These are phyloP conservation scores for Erythrophleum ivorense DNA, from an alignment of 331 rosid species.

Conservation along the genomic window DNA sequence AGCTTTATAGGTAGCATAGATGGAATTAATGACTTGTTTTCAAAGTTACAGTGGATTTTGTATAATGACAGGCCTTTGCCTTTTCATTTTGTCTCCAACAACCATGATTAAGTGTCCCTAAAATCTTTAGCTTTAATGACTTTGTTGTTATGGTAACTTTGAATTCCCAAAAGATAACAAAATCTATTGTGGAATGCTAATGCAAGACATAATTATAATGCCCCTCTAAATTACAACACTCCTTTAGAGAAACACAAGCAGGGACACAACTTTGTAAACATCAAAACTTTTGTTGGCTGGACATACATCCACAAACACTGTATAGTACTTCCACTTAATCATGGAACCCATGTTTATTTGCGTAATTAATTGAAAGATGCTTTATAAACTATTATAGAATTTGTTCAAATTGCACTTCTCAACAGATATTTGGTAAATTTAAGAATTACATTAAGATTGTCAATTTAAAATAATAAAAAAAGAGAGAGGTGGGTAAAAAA, in stretches of 20 bases:
- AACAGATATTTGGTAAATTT: too few relatives aligned
- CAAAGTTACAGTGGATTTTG: not conserved
- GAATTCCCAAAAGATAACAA: constrained; percentile 40
- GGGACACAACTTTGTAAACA: constrained; percentile 7
- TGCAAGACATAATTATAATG: constrained; percentile 35
- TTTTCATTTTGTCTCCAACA: constrained; percentile 21
- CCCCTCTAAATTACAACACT: constrained; percentile 24
- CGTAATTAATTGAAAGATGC: not conserved
- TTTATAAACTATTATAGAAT: too few relatives aligned
- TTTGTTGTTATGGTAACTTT: constrained; percentile 35
- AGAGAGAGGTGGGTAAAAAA: too few relatives aligned
- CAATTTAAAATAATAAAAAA: too few relatives aligned
- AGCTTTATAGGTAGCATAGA: not conserved
- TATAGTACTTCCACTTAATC: constrained; percentile 8
- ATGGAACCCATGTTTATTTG: not conserved
- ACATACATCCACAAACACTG: constrained; percentile 17
- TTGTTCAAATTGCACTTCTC: too few relatives aligned
- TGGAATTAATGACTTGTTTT: not conserved
- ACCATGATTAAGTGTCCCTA: constrained; percentile 23
- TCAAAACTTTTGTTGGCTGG: constrained; percentile 29
- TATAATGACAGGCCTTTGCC: constrained; percentile 9
- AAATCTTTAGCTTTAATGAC: constrained; percentile 14
- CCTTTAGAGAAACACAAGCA: constrained; percentile 22
- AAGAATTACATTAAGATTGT: too few relatives aligned
- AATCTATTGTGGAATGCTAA: constrained; percentile 17